These are phyloP conservation scores for Curvularia lunata DNA, from an alignment of 2,329 filamentous ascomycete species.

Conservation along the genomic window DNA sequence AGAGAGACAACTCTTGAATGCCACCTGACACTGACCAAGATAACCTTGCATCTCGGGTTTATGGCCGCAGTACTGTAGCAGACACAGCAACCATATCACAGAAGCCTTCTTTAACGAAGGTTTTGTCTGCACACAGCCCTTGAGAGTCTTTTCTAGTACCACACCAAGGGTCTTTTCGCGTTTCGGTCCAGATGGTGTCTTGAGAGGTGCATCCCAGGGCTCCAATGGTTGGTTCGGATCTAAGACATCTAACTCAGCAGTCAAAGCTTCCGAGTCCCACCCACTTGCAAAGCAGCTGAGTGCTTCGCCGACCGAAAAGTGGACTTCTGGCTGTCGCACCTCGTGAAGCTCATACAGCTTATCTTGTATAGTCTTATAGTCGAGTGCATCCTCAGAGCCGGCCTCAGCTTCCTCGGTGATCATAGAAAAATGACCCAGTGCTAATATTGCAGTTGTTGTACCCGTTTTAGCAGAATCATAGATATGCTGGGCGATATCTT, in stretches of 20 bases:
- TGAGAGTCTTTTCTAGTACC: constrained; percentile 74
- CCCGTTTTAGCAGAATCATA: constrained; percentile 75
- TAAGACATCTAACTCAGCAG: constrained; percentile 77
- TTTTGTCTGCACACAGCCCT: constrained; percentile 81
- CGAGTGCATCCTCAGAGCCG: constrained; percentile 38
- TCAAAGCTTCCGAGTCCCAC: constrained; percentile 82
- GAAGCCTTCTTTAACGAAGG: constrained; percentile 89
- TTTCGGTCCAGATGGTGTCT: constrained; percentile 41
- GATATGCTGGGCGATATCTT: constrained; percentile 67
- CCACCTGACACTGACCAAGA: constrained; percentile 79
- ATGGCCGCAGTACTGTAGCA: constrained; percentile 89
- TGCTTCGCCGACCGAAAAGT: constrained; percentile 90
- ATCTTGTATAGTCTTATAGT: constrained; percentile 65
- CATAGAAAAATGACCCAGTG: constrained; percentile 77
- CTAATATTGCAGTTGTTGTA: constrained; percentile 80
- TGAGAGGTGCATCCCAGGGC: constrained; percentile 38
- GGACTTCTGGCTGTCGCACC: constrained; percentile 82
- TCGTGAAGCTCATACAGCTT: constrained; percentile 80
- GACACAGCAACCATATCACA: constrained; percentile 90
- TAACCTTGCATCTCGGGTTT: constrained; percentile 74
- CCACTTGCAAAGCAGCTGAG: constrained; percentile 77
- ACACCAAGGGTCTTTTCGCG: constrained; percentile 55
- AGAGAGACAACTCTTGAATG: constrained; percentile 85
- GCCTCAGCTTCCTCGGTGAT: constrained; percentile 56
- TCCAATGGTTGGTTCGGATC: constrained; percentile 50